These are phyloP conservation scores for Iodosphaeria phyllophila DNA, from an alignment of 2,329 filamentous ascomycete genomes.

Conservation along the genomic window DNA sequence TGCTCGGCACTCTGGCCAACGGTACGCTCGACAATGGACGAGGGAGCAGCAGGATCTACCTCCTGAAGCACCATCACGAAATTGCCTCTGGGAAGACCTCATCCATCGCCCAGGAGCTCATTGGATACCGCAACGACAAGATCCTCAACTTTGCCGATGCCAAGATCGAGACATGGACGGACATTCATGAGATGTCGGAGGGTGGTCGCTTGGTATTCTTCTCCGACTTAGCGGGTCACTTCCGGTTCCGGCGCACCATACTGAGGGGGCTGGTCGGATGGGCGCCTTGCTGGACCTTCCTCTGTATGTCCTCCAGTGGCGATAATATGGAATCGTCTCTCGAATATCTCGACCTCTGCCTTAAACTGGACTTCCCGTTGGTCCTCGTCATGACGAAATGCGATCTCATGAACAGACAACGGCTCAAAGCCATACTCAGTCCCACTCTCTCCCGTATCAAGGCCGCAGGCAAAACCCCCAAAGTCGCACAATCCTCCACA, in stretches of 20 bases:
- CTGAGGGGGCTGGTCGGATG: constrained; percentile 83
- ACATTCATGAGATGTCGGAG: constrained; percentile 68
- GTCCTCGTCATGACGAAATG: constrained; percentile 79
- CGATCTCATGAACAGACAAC: constrained; percentile 60
- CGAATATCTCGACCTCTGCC: constrained; percentile 68
- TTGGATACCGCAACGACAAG: constrained; percentile 50
- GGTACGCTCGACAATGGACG: constrained; percentile 81
- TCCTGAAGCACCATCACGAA: constrained; percentile 87
- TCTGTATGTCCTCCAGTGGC: constrained; percentile 74
- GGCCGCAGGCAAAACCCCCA: constrained; percentile 51
- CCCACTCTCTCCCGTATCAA: constrained; percentile 66
- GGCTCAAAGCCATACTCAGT: constrained; percentile 50
- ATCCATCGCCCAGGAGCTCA: constrained; percentile 81
- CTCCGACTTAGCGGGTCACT: constrained; percentile 81
- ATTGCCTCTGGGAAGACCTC: constrained; percentile 83
- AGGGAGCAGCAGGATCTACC: constrained; percentile 71
- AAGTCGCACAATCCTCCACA: constrained; percentile 47
- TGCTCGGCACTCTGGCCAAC: constrained; percentile 75
- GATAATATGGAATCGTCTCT: constrained; percentile 53
- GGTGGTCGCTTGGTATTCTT: constrained; percentile 66
- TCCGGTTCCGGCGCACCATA: constrained; percentile 75
- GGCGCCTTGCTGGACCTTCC: constrained; percentile 82
- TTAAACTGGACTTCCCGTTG: constrained; percentile 62
- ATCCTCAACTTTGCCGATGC: constrained; percentile 73
- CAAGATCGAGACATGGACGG: constrained; percentile 83